These are phyloP conservation scores for Wallacemonas collosoma DNA, from an alignment of 208 protist species.

Conservation along the genomic window DNA sequence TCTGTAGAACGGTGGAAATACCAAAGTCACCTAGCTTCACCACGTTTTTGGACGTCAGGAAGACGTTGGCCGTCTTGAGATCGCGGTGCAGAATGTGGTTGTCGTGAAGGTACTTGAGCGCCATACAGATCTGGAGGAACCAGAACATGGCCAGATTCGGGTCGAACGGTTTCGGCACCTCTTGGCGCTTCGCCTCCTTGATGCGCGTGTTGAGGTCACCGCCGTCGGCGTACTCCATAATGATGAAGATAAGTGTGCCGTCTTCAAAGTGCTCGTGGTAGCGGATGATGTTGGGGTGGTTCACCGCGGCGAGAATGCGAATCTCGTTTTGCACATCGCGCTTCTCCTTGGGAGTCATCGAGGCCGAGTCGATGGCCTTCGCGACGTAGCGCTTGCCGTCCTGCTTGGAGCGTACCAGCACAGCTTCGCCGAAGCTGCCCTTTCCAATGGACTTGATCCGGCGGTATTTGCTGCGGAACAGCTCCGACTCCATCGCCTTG, in stretches of 20 bases:
- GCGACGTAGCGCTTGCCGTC: conserved; percentile 92
- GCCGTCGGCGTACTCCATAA: conserved; percentile 94
- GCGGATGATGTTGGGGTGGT: conserved; percentile 93
- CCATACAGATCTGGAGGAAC: conserved; percentile 92
- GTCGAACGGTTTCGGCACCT: conserved; percentile 71
- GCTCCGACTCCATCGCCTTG: conserved; percentile 74
- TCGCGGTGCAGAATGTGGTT: conserved; percentile 92
- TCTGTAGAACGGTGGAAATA: conserved; percentile 93
- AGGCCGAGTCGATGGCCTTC: conserved; percentile 90
- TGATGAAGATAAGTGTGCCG: conserved; percentile 89
- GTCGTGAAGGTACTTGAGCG: conserved; percentile 92
- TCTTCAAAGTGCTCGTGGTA: conserved; percentile 92
- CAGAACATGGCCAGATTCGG: conserved; percentile 90
- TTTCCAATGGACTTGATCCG: conserved; percentile 90
- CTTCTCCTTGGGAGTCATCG: conserved; percentile 91
- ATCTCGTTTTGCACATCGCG: conserved; percentile 94
- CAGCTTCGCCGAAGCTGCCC: conserved; percentile 92
- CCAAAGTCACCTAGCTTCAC: conserved; percentile 93
- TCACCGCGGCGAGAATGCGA: conserved; percentile 86
- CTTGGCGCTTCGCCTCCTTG: conserved; percentile 86
- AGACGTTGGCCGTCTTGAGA: conserved; percentile 92
- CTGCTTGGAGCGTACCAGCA: conserved; percentile 85
- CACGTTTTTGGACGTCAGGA: conserved; percentile 86
- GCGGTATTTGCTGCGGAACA: conserved; percentile 89
- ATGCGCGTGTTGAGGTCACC: conserved; percentile 88